Base-by-base conservation (phyloP, 106 monocot genomes). In the Triglochin maritima region DNA sequence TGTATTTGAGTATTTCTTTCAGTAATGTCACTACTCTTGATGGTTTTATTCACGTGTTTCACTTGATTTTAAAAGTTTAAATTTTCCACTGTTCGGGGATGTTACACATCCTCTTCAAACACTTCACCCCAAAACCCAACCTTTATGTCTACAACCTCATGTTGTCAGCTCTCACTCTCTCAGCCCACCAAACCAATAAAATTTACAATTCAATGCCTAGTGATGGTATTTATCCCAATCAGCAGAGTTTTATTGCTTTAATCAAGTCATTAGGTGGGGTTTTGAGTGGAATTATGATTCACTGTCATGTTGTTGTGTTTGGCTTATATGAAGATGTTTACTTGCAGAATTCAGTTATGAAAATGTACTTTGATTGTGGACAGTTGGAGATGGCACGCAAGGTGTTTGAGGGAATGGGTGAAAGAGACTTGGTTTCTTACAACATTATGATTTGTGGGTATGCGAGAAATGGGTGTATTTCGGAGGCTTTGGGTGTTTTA, bases 121-220 rank as follows among this genome's bases (percentile, higher is more conserved):
- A 90, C 56, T 90, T 86, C 60, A 79, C 83, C 5, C 79, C 72
- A 15, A 57, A 43, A n/a, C 86, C 86, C 13, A 90, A 90, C 59
- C 83, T 81, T 45, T 90, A 63, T 65, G 81, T 86, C 15, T 86
- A 78, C 71, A 86, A 83, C 64, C 65, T 69, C 15, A 90, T 90
- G 86, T 68, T 90, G 2, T 79, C 81, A 41, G 86, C 81, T 53
- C 61, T 77, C 2, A 86, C 83, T n/a, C 80, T 71, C 51, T 83
- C 79, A 44, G 16, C 57, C 4, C 17, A 3, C 41, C 71, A 62
- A n/a, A 54, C 78, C 0, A n/a, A 60, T 5, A 8, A n/a, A 46
- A 16, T 79, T 13, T 86, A 90, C 51, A 72, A 29, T 3, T 77
- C 65, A 5, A 81, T 90, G 86, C 73, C 81, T 42, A 54, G 51